phyloP scores from a whole-genome alignment of 1,139 yeast species.

The Geotrichum europaeum region DNA sequence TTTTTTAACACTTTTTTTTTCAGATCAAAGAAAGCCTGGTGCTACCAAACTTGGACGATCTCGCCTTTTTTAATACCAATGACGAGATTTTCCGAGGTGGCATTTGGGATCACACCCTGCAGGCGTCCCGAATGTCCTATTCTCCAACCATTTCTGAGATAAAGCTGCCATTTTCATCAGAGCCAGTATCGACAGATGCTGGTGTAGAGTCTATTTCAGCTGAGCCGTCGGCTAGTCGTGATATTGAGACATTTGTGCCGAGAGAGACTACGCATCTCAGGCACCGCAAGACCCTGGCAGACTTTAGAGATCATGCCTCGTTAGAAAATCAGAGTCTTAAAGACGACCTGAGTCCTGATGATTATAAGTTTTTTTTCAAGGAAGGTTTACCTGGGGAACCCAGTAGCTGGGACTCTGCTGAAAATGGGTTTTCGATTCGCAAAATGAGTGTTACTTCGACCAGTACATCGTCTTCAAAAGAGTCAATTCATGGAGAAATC shows the following conservation, averaged over 20 bases:
- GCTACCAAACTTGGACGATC: conserved; percentile 82
- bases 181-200: neutral
- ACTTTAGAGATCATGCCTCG: neutral
- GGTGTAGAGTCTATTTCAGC: neutral
- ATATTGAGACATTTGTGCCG: neutral
- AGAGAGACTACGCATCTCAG: neutral
- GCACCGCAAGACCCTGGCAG: neutral
- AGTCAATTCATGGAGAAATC: neutral
- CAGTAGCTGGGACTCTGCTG: neutral
- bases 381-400: neutral
- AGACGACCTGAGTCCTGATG: neutral
- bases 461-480: neutral
- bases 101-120: conserved; percentile 49
- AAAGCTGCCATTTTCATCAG: neutral
- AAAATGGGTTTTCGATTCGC: neutral
- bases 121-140: neutral
- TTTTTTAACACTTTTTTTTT: neutral
- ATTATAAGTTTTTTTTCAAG: neutral
- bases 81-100: conserved; percentile 83
- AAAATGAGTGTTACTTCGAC: neutral
- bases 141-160: neutral
- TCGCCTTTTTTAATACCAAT: conserved; percentile 59
- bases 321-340: neutral
- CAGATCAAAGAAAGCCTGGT: conserved; percentile 66
- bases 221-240: neutral